Base-by-base conservation (phyloP, 1,284 basidiomycete genomes). In the Melanopsichium pennsylvanicum region DNA sequence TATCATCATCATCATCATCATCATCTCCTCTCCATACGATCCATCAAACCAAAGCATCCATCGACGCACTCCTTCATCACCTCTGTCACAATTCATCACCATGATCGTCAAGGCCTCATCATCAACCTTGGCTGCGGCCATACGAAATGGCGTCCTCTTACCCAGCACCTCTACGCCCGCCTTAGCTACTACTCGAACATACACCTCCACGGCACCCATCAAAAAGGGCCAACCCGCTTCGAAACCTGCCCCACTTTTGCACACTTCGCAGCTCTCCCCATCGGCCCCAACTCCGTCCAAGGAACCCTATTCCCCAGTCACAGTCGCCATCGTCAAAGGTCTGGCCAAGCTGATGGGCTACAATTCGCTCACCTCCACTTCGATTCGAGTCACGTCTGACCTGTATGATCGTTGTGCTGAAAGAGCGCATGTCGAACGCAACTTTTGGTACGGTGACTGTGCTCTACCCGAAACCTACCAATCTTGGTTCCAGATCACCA, bases 401-500 rank as follows among this genome's bases (percentile, higher is more conserved):
- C 84, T 86, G 76, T 84, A 86, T 80, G 84, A 84, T 41, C 82
- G 83, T 5, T 83, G 84, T 34, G 84, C 85, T 0, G 82, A 84
- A 45, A 82, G 83, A 9, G 82, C 84, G 4, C 74, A 79, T 13
- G 59, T 68, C 15, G 75, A 80, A 46, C 59, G 69, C 21, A 45
- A 74, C 29, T 80, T 80, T 32, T 80, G 77, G 77, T 75, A 79
- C 47, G 57, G 47, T 15, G 94, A 89, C 69, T 97, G 92, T 78
- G 85, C 86, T 43, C 85, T 98, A 12, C 94, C 95, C 3, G 89
- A 90, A 7, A 97, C 95, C 0, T 97, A 97, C 82, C 94, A 97
- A 81, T 92, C 93, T 5, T 98, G 94, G 91, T 97, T 97, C 84
- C 92, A 92, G 23, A 85, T 97, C 48, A 93, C 93, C 37, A 93